Base-by-base conservation (phyloP, 202 grass and related monocot genomes). In the Eragrostis tef region DNA sequence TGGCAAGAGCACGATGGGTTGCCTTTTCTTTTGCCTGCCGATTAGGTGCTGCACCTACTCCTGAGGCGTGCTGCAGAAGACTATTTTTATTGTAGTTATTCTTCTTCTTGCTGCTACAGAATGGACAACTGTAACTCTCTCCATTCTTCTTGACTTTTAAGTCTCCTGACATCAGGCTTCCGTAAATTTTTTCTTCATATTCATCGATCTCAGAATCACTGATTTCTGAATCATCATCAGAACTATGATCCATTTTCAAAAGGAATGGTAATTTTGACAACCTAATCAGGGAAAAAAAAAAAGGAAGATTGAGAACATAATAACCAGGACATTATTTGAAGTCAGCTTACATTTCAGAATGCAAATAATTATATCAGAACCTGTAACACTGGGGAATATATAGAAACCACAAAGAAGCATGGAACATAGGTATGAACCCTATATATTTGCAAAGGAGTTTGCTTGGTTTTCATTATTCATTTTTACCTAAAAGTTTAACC, bases 151-250 rank as follows among this genome's bases (percentile, higher is more conserved):
- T 85, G 20, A 77, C 41, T 68, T 89, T 89, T 12, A 86, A 82
- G 26, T 81, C 86, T 60, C 88, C 94, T 39, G 88, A 79, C 31
- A 90, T 77, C 48, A 97, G 81, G 9, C 88, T 67, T 57, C 34
- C 72, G 67, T 94, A 89, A 17, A 59, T 75, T 19, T 92, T 89
- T 31, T 63, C 81, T 70, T 88, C 91, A 56, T 89, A 90, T 22
- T 97, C 88, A 25, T 92, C 88, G 16, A 94, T 85, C 84, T 97
- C 94, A 43, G 91, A 89, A 66, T 97, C 91, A 58, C 86, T 94
- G 12, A 97, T 81, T 42, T 94, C 94, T 19, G 81, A 81, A 25
- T 89, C 89, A 19, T 85, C 78, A 10, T 89, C 82, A 24, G 87
- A 85, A 81, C 57, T 81, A 60, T 59, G 62, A 58, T 77, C 83